Base-by-base conservation (phyloP, 1,284 basidiomycete genomes). In the Mycena citricolor region DNA sequence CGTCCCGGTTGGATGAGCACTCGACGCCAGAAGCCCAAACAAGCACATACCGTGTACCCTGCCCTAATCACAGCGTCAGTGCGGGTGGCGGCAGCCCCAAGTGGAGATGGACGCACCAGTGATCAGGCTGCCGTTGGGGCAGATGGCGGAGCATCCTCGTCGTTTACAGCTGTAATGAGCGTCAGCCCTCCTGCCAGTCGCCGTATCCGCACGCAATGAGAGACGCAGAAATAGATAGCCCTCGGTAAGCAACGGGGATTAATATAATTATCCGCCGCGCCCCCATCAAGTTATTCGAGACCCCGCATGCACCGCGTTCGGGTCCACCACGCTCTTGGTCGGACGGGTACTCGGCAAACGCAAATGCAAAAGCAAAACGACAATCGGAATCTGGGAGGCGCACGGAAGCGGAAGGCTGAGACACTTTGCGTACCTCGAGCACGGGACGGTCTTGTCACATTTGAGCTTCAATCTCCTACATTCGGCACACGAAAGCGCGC, bases 381-480 rank as follows among this genome's bases (percentile, higher is more conserved):
- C n/a, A n/a, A n/a, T n/a, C n/a, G n/a, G n/a, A n/a, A n/a, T n/a
- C n/a, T n/a, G n/a, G n/a, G n/a, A n/a, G n/a, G n/a, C n/a, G n/a
- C n/a, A n/a, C n/a, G 37, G 26, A 38, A 34, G 10, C 11, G 2
- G 10, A 33, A 30, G 8, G 5, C n/a, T 33, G 11, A 4, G 29
- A 13, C 23, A 49, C n/a, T n/a, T n/a, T n/a, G n/a, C 51, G 32
- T 19, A 84, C 58, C 83, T 86, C 14, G 81, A 77, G 54, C 85
- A 87, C 3, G 85, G 85, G 2, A 86, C 74, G 11, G 75, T 82
- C 63, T 85, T 86, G 65, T 86, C 83, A 59, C 85, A 87, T 62
- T 86, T 87, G 37, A 87, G 64, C 60, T 87, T 86, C 36, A 87
- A 67, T n/a, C 82, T 83, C 52, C 6, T 66, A 61, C 83, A 86